A percentile compares a stretch with the other conserved stretches of the same genome.
Evolutionary conservation across 768 basidiomycete species (phyloP).

Genomic region (Leccinellum albellum): DNA sequence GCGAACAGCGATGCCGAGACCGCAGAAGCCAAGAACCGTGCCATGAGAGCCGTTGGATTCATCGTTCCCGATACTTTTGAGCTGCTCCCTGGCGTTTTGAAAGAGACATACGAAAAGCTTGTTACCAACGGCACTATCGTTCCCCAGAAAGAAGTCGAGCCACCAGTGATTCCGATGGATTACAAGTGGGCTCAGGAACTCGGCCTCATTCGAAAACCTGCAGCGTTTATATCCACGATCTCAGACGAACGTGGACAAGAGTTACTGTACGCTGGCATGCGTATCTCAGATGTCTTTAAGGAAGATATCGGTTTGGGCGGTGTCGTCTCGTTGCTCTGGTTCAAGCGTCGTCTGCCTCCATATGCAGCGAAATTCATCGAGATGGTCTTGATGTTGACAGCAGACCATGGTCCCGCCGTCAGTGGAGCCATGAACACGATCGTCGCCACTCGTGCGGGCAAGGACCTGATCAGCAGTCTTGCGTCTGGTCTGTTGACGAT

Average conservation of each 20-base stretch:
- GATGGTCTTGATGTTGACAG: constrained; percentile 99
- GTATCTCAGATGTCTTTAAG: constrained; percentile 98
- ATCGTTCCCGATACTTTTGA: constrained; percentile 98
- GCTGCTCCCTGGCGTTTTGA: constrained; percentile 82
- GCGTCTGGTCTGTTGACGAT: constrained; percentile 96
- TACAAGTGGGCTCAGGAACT: constrained; percentile 99
- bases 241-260: constrained; percentile 99
- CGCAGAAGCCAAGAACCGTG: constrained; percentile 94
- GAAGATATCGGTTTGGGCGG: constrained; percentile 96
- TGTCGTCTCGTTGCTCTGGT: constrained; percentile 95
- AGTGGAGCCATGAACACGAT: constrained; percentile 99
- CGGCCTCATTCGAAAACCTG: constrained; percentile 96
- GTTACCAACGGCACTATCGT: constrained; percentile 64
- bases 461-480: constrained; percentile 95
- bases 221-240: constrained; percentile 98
- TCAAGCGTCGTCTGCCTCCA: constrained; percentile 88
- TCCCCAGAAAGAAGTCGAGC: constrained; percentile 75
- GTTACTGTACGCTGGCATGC: constrained; percentile 97
- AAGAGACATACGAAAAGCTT: constrained; percentile 80
- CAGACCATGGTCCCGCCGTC: constrained; percentile 97
- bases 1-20: constrained; percentile 98
- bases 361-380: constrained; percentile 99
- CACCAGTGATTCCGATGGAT: constrained; percentile 99
- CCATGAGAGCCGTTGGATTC: constrained; percentile 93
- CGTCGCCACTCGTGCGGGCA: constrained; percentile 98